A percentile compares a stretch with the other conserved stretches of the same genome.
These are phyloP conservation scores for Trametes sp. DNA, from an alignment of 1,284 basidiomycete genomes.

Conservation along the genomic window DNA sequence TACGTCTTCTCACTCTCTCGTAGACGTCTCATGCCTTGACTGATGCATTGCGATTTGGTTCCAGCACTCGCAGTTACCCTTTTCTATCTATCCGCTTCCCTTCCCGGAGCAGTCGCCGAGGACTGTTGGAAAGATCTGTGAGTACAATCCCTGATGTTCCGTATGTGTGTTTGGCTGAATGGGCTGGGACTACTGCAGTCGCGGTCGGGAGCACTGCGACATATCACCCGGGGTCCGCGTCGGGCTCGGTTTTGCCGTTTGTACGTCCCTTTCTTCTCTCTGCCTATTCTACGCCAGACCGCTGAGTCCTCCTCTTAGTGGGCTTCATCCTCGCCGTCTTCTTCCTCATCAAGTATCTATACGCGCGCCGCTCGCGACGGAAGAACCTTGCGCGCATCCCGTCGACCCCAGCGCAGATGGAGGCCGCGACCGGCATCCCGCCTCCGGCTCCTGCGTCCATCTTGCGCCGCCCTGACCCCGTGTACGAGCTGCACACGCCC, in stretches of 20 bases:
- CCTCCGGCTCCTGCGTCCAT: not conserved
- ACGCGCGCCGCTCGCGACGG: not conserved
- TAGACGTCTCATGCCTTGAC: too few species aligned
- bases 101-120: not conserved
- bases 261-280: not conserved
- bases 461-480: not conserved
- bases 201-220: not conserved
- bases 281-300: too few species aligned
- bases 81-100: not conserved
- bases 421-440: not conserved
- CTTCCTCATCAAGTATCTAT: not conserved
- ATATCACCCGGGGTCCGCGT: not conserved
- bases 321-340: not conserved
- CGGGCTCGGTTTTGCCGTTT: not conserved
- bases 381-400: not conserved
- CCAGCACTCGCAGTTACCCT: too few species aligned
- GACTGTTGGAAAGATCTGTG: not conserved
- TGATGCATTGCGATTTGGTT: too few species aligned
- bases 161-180: not conserved
- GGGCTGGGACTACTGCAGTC: not conserved
- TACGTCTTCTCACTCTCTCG: not conserved
- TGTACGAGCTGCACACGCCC: not conserved
- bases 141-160: not conserved
- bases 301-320: not conserved
- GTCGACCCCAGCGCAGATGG: not conserved